Evolutionary conservation across 805 yeast species (phyloP).

Genomic region (Candida peoriensis): DNA sequence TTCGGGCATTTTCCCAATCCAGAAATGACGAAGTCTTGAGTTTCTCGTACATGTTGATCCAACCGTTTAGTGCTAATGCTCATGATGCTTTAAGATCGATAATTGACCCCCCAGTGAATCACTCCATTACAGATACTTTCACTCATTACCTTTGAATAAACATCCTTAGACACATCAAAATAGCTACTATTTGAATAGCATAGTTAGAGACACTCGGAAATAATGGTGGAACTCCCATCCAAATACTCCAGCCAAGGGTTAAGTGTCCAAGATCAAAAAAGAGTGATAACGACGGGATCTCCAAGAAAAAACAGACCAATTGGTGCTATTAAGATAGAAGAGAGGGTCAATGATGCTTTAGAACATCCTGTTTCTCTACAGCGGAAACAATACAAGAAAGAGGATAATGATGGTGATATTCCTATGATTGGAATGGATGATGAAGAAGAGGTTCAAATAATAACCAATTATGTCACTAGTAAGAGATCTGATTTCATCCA

Average conservation of each 20-base stretch:
- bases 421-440: conserved; percentile 47
- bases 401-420: conserved; percentile 29
- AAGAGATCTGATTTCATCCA: conserved; percentile 14
- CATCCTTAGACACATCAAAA: too few species aligned
- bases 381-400: background rate
- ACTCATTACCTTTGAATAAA: too few species aligned
- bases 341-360: conserved; percentile 17
- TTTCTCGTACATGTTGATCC: too few species aligned
- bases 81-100: too few species aligned
- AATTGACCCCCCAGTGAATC: too few species aligned
- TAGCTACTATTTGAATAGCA: too few species aligned
- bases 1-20: too few species aligned
- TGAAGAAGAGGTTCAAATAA: conserved; percentile 35
- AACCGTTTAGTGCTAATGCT: too few species aligned
- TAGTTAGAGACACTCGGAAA: too few species aligned
- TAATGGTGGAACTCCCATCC: conserved; percentile 20
- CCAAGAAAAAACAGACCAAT: conserved; percentile 17
- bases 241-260: conserved; percentile 21
- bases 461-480: conserved; percentile 36
- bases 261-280: conserved; percentile 11
- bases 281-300: conserved; percentile 14
- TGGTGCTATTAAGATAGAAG: conserved; percentile 23
- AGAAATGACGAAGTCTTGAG: too few species aligned
- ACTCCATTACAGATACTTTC: too few species aligned
- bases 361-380: background rate